phyloP scores from a whole-genome alignment of 495 filamentous ascomycete species.

The Hypoxylon trugodes region DNA sequence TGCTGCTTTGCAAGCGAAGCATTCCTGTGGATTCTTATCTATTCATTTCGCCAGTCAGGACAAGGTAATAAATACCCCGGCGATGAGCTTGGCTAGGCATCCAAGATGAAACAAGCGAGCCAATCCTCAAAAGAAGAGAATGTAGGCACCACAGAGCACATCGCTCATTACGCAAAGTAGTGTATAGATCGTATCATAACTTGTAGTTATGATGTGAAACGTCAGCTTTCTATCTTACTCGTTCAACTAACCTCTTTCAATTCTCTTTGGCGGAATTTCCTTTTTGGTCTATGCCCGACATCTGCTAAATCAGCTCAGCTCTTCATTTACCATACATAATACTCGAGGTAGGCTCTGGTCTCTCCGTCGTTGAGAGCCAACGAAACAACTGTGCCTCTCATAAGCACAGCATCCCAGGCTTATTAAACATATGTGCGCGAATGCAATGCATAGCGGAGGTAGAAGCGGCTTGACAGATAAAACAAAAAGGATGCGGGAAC shows the following conservation, averaged over 20 bases:
- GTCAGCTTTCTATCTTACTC: slow-evolving; percentile 6
- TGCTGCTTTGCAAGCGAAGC: slow-evolving; percentile 8
- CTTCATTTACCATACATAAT: neutral
- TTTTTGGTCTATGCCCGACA: neutral
- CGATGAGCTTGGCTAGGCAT: slow-evolving; percentile 17
- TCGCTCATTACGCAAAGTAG: slow-evolving; percentile 11
- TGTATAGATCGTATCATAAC: slow-evolving; percentile 23
- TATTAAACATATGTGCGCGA: neutral
- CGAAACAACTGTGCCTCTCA: slow-evolving; percentile 8
- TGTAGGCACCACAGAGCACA: slow-evolving; percentile 4
- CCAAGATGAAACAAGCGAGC: slow-evolving; percentile 25
- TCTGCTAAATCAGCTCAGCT: neutral
- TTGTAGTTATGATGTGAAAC: neutral
- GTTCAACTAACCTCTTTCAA: slow-evolving; percentile 1
- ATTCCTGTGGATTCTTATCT: neutral
- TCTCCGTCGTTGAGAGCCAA: slow-evolving; percentile 1
- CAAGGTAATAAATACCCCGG: slow-evolving; percentile 11
- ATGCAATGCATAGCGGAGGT: no score
- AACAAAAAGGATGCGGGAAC: slow-evolving; percentile 7
- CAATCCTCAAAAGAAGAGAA: slow-evolving; percentile 20
- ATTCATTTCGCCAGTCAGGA: slow-evolving; percentile 6
- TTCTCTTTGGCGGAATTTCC: neutral
- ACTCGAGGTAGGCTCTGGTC: neutral
- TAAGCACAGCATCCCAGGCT: neutral
- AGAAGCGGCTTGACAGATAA: no score